phyloP scores from a whole-genome alignment of 2,329 filamentous ascomycete species.

The Neonectria faginata region DNA sequence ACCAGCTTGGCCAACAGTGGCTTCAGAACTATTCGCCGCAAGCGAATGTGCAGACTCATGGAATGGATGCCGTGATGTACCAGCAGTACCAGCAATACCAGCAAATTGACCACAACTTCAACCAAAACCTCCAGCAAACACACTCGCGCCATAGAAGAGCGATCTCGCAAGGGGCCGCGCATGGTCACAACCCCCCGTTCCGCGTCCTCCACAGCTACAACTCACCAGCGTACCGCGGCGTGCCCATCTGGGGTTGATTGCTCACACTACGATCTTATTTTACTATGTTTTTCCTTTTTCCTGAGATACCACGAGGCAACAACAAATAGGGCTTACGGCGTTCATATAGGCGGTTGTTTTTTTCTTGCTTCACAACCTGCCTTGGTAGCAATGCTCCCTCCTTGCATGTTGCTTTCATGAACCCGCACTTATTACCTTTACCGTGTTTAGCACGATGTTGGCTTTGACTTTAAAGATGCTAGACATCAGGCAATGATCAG shows the following conservation, averaged over 20 bases:
- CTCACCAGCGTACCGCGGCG: conserved; percentile 66
- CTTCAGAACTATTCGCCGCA: conserved; percentile 10
- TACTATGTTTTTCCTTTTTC: conserved; percentile 1
- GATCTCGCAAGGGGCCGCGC: conserved; percentile 32
- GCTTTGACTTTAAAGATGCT: conserved; percentile 5
- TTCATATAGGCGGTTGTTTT: conserved; percentile 3
- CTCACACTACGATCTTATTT: conserved; percentile 7
- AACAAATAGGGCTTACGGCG: conserved; percentile 14
- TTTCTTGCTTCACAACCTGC: background rate
- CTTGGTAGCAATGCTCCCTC: background rate
- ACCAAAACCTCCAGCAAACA: conserved; percentile 18
- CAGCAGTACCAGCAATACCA: conserved; percentile 23
- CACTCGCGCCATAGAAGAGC: conserved; percentile 30
- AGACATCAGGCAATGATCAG: background rate
- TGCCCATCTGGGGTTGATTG: conserved; percentile 65
- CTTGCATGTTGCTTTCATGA: conserved; percentile 2
- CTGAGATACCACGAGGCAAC: conserved; percentile 37
- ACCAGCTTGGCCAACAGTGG: conserved; percentile 8
- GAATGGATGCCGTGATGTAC: conserved; percentile 32
- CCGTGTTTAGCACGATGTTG: conserved; percentile 2
- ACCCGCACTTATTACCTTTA: background rate
- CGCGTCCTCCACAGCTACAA: conserved; percentile 70
- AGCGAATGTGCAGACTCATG: conserved; percentile 17
- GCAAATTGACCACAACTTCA: conserved; percentile 36
- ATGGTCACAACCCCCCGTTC: conserved; percentile 54